These are phyloP conservation scores for Arthrobotrys pseudoclavata DNA, from an alignment of 2,329 filamentous ascomycete species.

Conservation along the genomic window DNA sequence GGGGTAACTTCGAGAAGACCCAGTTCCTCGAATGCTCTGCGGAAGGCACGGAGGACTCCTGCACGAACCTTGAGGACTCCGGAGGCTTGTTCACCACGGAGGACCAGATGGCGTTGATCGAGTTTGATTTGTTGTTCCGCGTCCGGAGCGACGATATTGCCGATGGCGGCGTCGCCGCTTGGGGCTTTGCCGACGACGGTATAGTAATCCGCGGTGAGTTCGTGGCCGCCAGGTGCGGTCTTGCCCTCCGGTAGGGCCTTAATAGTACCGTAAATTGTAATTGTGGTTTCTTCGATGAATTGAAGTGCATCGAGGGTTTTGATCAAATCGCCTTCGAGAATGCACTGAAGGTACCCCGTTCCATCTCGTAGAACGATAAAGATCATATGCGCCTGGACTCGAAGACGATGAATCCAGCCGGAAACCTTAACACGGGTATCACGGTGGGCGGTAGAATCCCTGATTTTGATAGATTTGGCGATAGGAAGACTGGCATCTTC, in stretches of 20 bases:
- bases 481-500: constrained; percentile 79
- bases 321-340: constrained; percentile 80
- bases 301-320: constrained; percentile 93
- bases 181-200: constrained; percentile 82
- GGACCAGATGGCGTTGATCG: constrained; percentile 84
- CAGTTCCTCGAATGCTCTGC: constrained; percentile 81
- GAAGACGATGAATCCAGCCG: constrained; percentile 84
- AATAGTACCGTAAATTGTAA: constrained; percentile 87
- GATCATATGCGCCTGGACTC: constrained; percentile 84
- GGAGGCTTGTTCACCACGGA: constrained; percentile 86
- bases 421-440: constrained; percentile 83
- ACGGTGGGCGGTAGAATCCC: constrained; percentile 72
- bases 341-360: constrained; percentile 85
- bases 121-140: constrained; percentile 80
- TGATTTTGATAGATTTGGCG: constrained; percentile 77
- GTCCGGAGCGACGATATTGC: constrained; percentile 80
- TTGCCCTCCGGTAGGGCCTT: constrained; percentile 82
- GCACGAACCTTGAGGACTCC: constrained; percentile 89
- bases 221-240: constrained; percentile 84
- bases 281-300: constrained; percentile 86
- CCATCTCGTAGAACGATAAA: constrained; percentile 91
- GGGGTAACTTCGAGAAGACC: constrained; percentile 86
- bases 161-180: constrained; percentile 89
- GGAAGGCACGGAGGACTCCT: constrained; percentile 83
- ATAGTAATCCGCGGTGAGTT: constrained; percentile 92